Evolutionary conservation across 345 rosid species (phyloP).

Genomic region (Gossypium mustelinum): DNA sequence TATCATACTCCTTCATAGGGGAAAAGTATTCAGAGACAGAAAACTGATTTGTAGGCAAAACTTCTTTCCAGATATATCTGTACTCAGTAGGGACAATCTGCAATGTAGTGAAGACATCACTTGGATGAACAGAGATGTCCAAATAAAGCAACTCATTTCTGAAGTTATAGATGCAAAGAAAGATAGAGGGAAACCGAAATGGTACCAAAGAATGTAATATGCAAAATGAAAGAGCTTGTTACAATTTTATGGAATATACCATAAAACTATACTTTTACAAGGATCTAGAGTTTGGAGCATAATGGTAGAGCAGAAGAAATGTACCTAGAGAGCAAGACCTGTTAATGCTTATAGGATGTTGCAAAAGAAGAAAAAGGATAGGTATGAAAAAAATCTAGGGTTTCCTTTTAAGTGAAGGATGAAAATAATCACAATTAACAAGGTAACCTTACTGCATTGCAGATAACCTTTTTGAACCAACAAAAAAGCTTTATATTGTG

Average conservation of each 20-base stretch:
- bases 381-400: background rate
- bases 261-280: background rate
- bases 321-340: background rate
- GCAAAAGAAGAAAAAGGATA: background rate
- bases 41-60: constrained; percentile 85
- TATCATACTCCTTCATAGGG: constrained; percentile 63
- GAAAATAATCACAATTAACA: too few relatives aligned
- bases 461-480: background rate
- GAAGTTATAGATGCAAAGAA: background rate
- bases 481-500: background rate
- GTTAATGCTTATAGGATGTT: background rate
- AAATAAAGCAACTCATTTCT: background rate
- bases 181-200: background rate
- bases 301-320: too few relatives aligned
- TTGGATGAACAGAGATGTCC: background rate
- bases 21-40: constrained; percentile 92
- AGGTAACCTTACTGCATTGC: too few relatives aligned
- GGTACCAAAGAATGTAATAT: background rate
- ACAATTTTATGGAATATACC: background rate
- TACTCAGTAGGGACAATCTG: constrained; percentile 99
- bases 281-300: background rate
- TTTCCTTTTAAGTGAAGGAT: too few relatives aligned
- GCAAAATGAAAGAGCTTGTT: background rate
- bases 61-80: constrained; percentile 74
- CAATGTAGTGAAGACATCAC: constrained; percentile 9